Evolutionary conservation across 495 filamentous ascomycete genomes (phyloP).

Genomic region (Astrothelium macrocarpum): DNA sequence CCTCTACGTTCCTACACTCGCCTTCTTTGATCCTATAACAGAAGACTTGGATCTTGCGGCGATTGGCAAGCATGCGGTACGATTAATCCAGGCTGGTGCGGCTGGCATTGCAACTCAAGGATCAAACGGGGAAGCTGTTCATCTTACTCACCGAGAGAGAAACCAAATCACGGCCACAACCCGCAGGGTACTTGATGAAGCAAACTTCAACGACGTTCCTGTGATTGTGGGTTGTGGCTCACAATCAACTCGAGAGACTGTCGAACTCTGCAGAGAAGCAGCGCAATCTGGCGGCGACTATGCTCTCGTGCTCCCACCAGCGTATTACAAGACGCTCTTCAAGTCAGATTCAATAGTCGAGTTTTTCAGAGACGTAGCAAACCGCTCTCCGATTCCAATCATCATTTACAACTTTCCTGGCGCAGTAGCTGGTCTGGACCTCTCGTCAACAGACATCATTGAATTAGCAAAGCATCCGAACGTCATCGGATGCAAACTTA

Average conservation of each 20-base stretch:
- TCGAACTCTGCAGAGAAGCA: constrained; percentile 70
- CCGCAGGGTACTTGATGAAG: constrained; percentile 60
- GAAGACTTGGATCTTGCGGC: constrained; percentile 55
- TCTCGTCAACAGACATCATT: constrained; percentile 71
- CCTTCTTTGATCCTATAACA: constrained; percentile 30
- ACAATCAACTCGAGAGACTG: constrained; percentile 77
- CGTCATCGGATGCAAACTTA: constrained; percentile 84
- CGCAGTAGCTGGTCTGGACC: constrained; percentile 69
- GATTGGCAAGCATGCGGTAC: constrained; percentile 64
- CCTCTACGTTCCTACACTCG: constrained; percentile 33
- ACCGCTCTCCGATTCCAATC: constrained; percentile 73
- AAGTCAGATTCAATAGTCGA: constrained; percentile 52
- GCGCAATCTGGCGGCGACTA: constrained; percentile 69
- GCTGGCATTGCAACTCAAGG: constrained; percentile 77
- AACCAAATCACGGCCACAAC: constrained; percentile 57
- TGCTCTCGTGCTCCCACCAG: constrained; percentile 73
- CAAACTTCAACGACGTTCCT: constrained; percentile 58
- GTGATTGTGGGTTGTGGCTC: constrained; percentile 79
- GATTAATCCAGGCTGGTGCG: constrained; percentile 72
- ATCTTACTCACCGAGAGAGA: constrained; percentile 31
- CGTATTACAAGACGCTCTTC: constrained; percentile 68
- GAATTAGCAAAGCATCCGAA: constrained; percentile 68
- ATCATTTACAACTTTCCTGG: constrained; percentile 92
- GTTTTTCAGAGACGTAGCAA: constrained; percentile 71
- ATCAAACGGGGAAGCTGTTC: constrained; percentile 61